phyloP scores from a whole-genome alignment of 176 grass and related monocot species.

The Bolboschoenus planiculmis region DNA sequence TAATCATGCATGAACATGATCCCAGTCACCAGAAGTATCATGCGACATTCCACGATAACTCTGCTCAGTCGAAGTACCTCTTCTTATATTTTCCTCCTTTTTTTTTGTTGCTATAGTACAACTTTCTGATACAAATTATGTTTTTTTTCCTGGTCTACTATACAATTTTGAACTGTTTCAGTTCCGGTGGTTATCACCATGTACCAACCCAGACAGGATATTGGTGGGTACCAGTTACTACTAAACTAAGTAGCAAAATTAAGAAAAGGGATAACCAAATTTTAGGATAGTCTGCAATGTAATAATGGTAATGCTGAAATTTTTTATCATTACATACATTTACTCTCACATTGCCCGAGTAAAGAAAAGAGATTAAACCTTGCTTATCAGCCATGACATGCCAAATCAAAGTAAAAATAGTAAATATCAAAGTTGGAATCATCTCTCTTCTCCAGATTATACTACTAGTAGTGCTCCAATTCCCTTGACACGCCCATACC shows the following conservation, averaged over 20 bases:
- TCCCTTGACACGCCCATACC: neutral
- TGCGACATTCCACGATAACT: neutral
- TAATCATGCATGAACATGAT: neutral
- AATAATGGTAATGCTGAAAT: neutral
- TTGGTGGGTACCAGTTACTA: neutral
- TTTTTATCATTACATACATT: neutral
- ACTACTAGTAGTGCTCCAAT: neutral
- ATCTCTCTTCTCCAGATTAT: slow-evolving; percentile 17
- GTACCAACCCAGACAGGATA: neutral
- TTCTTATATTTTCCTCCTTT: neutral
- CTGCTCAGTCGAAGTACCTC: neutral
- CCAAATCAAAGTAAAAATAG: slow-evolving; percentile 10
- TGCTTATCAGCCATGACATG: slow-evolving; percentile 15
- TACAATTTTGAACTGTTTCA: neutral
- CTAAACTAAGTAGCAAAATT: neutral
- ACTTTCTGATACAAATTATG: neutral
- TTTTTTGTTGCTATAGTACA: neutral
- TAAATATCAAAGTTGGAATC: slow-evolving; percentile 8
- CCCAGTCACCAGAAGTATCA: neutral
- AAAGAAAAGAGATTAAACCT: slow-evolving; percentile 1
- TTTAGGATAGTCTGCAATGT: neutral
- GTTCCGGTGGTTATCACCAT: neutral
- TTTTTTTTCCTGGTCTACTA: neutral
- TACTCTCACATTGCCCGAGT: neutral
- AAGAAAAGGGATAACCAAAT: neutral